Evolutionary conservation across 2,329 filamentous ascomycete genomes (phyloP), one percentile per base, ranked within the genome.

Genomic region (Boeremia lycopersici): DNA sequence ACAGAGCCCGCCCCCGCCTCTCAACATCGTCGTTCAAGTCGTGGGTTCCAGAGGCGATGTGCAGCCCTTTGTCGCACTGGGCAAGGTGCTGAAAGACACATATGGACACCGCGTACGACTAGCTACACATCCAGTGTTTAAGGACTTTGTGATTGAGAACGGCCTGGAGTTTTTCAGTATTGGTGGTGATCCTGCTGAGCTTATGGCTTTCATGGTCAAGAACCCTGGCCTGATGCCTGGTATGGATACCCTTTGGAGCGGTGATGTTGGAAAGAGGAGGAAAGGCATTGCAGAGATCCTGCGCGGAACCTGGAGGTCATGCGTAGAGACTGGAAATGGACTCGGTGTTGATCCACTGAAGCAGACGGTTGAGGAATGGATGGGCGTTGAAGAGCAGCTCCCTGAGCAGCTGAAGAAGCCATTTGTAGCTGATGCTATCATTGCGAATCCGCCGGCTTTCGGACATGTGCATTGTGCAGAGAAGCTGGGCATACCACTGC

Each of bases 211-310:
- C 67, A 96, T 96, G 91, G 91, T 95, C 40, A 93, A 93, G 74
- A 89, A 95, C 63, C 90, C 91, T 0, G 90, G 91, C 0, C 78
- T 96, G 29, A 91, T 96, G 87, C 91, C 91, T 1, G 89, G 89
- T 0, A 85, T 93, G 54, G 88, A 93, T 43, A 87, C 89, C 1
- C 75, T 96, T 43, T 87, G 86, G 56, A 89, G 83, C 60, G 91
- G 91, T 7, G 91, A 95, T 69, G 85, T 96, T 44, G 87, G 84
- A 36, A 89, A 87, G 73, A 82, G 90, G 28, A 83, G 91, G 28
- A 86, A 84, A 59, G 89, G 89, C 13, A 91, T 96, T 58, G 85
- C 87, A 54, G 84, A 91, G 56, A 93, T 95, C 58, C 78, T 96
- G n/a, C 79, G 89, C 23, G 91, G 92, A 0, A 95, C 90, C 66